Conservation (phyloP, 768 basidiomycete species). For the Rubroboletus satanas region DNA sequence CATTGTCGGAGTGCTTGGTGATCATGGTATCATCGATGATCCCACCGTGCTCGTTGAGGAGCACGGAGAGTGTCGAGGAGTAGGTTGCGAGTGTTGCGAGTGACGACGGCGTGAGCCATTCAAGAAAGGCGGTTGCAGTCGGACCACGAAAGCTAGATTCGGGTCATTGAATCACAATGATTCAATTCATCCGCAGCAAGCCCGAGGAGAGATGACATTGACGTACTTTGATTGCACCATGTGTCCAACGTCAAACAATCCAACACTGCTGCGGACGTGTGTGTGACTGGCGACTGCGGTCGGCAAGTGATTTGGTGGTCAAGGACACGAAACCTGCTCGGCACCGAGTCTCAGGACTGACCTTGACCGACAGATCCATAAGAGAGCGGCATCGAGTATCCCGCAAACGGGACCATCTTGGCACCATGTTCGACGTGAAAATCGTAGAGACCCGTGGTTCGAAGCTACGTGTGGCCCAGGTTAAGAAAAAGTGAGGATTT, state of each 20-base stretch:
- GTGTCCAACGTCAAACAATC: slow-evolving; percentile 96
- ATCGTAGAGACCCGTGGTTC: slow-evolving; percentile 78
- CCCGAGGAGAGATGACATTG: too few species aligned
- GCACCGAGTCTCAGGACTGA: slow-evolving; percentile 28
- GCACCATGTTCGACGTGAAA: slow-evolving; percentile 81
- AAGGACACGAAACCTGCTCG: slow-evolving; percentile 8
- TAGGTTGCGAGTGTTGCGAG: slow-evolving; percentile 64
- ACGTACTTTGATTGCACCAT: slow-evolving; percentile 91
- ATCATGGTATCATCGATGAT: slow-evolving; percentile 96
- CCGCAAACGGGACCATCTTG: slow-evolving; percentile 97
- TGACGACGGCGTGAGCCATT: slow-evolving; percentile 87
- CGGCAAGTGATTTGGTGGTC: slow-evolving; percentile 1
- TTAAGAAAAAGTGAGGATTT: background rate
- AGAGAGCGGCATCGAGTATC: slow-evolving; percentile 88
- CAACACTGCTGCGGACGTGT: slow-evolving; percentile 76
- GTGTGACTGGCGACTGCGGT: slow-evolving; percentile 80
- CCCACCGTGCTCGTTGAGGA: slow-evolving; percentile 86
- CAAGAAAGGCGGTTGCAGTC: slow-evolving; percentile 75
- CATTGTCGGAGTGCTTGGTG: slow-evolving; percentile 73
- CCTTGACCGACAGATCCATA: slow-evolving; percentile 84
- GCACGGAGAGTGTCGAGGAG: slow-evolving; percentile 80
- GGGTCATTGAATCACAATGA: background rate
- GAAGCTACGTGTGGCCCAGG: slow-evolving; percentile 33
- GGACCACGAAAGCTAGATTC: slow-evolving; percentile 71
- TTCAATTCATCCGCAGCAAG: background rate